Percentiles rank a stretch among this genome's conserved stretches.
These are phyloP conservation scores for Pseudopyrenochaeta lycopersici DNA, from an alignment of 2,329 filamentous ascomycete species.

Conservation along the genomic window DNA sequence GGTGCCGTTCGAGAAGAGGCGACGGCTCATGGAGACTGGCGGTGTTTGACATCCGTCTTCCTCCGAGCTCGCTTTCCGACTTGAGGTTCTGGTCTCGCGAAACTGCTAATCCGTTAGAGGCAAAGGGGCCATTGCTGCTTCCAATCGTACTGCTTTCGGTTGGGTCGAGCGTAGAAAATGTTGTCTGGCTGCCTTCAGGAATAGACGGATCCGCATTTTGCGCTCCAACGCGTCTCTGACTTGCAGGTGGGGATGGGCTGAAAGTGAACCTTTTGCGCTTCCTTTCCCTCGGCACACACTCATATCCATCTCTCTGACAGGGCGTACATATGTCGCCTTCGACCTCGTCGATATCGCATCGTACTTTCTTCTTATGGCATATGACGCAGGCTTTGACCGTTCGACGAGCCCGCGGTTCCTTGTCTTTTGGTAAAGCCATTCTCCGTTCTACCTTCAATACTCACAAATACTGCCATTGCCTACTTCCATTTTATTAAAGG, in stretches of 20 bases:
- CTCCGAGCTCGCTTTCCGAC: conserved; percentile 26
- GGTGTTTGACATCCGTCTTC: conserved; percentile 30
- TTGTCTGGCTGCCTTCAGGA: conserved; percentile 16
- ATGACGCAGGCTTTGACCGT: conserved; percentile 52
- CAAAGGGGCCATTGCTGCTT: conserved; percentile 4
- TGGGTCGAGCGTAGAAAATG: conserved; percentile 6
- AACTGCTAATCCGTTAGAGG: conserved; percentile 5
- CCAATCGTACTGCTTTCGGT: conserved; percentile 10
- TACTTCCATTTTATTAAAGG: neutral
- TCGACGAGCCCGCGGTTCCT: conserved; percentile 30
- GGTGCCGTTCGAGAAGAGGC: conserved; percentile 25
- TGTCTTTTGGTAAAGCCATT: conserved; percentile 25
- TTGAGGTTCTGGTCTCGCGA: conserved; percentile 22
- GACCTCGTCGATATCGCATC: conserved; percentile 36
- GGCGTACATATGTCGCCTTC: conserved; percentile 51
- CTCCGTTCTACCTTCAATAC: neutral
- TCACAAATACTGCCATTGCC: neutral
- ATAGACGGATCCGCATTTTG: conserved; percentile 17
- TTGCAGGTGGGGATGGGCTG: conserved; percentile 37
- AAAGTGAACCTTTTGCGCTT: conserved; percentile 46
- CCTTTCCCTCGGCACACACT: conserved; percentile 42
- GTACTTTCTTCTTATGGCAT: conserved; percentile 55
- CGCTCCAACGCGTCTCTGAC: conserved; percentile 16
- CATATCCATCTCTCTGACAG: conserved; percentile 44
- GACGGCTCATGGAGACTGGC: conserved; percentile 29